Base-by-base conservation (phyloP, 2,329 filamentous ascomycete genomes). In the Hymenoscyphus fraxineus region DNA sequence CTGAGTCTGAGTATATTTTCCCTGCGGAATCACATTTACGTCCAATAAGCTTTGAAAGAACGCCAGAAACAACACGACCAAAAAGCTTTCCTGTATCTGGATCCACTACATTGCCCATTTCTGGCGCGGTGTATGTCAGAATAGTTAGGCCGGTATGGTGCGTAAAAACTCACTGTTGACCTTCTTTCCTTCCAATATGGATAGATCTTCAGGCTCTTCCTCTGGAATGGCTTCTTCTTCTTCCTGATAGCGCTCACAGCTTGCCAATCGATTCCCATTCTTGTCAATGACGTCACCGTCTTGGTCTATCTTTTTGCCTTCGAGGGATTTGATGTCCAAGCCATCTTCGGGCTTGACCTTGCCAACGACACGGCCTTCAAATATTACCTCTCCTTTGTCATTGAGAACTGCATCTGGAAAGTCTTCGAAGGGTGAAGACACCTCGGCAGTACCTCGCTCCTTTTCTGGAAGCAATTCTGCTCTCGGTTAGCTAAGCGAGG, bases 261-360 rank as follows among this genome's bases (percentile, higher is more conserved):
- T 73, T 40, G 72, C 73, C 1, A 87, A 75, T 2, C 78, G 74
- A 65, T 87, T 87, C 32, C 85, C 85, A 73, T 91, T 92, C 76
- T 88, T 88, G 80, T 95, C 92, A 62, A 90, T 81, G 41, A 96
- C 87, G 64, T 95, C 91, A 47, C 92, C 92, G 67, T 95, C 91
- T 67, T 92, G 89, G 65, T 95, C 92, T 15, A 95, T 91, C 41
- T 81, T 76, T 74, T 87, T 88, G 39, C 88, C 88, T 65, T 85
- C 82, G 38, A 91, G 80, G 62, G 82, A 81, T 77, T 87, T 87
- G 3, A 81, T 72, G 59, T 91, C 87, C 77, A 87, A 86, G 4
- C 81, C 73, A 59, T 91, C 87, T 9, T 88, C 88, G 65, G 89
- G 83, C 3, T 85, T 76, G 2, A 91, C 77, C 60, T 83, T 83